Evolutionary conservation across 176 grass and related monocot genomes (phyloP).

Genomic region (Rhynchospora tenuis): DNA sequence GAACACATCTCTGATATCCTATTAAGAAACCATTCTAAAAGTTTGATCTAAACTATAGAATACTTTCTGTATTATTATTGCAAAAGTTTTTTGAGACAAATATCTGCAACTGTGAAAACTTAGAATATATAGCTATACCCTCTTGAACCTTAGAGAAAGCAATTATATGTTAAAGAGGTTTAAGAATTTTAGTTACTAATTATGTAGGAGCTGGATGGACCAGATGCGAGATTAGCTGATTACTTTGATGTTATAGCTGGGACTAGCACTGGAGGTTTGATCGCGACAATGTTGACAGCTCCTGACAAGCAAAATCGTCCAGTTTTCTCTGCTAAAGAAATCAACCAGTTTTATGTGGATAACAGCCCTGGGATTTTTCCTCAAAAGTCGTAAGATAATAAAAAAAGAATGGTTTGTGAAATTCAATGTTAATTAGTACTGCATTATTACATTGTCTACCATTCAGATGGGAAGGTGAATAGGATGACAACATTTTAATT

Average conservation of each 20-base stretch:
- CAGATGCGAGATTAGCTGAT: conserved; percentile 37
- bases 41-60: background rate
- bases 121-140: background rate
- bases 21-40: too few relatives aligned
- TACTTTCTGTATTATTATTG: background rate
- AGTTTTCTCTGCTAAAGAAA: conserved; percentile 30
- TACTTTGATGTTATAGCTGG: conserved; percentile 54
- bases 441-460: background rate
- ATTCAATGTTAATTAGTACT: background rate
- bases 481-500: too few relatives aligned
- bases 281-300: conserved; percentile 43
- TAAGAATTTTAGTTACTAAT: background rate
- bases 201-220: conserved; percentile 31
- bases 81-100: background rate
- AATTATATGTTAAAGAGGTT: background rate
- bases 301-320: conserved; percentile 39
- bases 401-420: background rate
- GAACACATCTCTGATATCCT: background rate
- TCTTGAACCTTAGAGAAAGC: background rate
- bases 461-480: background rate
- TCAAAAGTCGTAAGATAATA: conserved; percentile 16
- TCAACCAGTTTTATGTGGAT: conserved; percentile 40
- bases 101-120: background rate
- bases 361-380: conserved; percentile 36
- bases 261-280: conserved; percentile 53